These are phyloP conservation scores for Auricularia auricula-judae DNA, from an alignment of 768 basidiomycete genomes.

Conservation along the genomic window DNA sequence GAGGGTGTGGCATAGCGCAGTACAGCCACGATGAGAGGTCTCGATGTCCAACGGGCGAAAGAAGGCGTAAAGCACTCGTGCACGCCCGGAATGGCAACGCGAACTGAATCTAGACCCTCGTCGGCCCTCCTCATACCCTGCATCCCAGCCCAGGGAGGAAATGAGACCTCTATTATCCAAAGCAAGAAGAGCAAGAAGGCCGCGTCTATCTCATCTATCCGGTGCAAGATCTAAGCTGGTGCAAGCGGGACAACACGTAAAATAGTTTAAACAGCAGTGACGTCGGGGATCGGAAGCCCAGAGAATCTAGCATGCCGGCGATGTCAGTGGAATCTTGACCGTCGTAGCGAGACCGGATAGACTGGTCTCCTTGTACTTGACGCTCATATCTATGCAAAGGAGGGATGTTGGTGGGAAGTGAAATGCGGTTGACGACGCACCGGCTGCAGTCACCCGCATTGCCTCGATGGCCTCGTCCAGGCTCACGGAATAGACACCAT, in stretches of 20 bases:
- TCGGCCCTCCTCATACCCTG: background rate
- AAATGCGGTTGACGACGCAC: conserved; percentile 13
- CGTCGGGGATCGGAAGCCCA: background rate
- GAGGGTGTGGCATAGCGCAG: background rate
- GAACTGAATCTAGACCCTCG: background rate
- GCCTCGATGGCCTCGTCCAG: conserved; percentile 94
- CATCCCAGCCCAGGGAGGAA: background rate
- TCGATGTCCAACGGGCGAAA: background rate
- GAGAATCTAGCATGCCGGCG: conserved; percentile 57
- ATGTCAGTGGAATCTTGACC: conserved; percentile 75
- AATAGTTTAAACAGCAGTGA: background rate
- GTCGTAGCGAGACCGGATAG: conserved; percentile 60
- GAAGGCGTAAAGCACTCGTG: background rate
- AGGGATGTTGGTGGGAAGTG: background rate
- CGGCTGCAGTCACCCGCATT: conserved; percentile 73
- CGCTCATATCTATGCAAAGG: conserved; percentile 66
- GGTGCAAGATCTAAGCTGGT: too few relatives aligned
- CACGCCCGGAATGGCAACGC: background rate
- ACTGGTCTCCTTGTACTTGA: conserved; percentile 93
- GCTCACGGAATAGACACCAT: conserved; percentile 76
- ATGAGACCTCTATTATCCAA: background rate
- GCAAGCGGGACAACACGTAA: background rate
- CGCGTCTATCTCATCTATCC: background rate
- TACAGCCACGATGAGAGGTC: background rate
- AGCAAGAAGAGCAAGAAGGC: background rate